phyloP scores from a whole-genome alignment of 345 rosid genomes.

The Citrus inodora region DNA sequence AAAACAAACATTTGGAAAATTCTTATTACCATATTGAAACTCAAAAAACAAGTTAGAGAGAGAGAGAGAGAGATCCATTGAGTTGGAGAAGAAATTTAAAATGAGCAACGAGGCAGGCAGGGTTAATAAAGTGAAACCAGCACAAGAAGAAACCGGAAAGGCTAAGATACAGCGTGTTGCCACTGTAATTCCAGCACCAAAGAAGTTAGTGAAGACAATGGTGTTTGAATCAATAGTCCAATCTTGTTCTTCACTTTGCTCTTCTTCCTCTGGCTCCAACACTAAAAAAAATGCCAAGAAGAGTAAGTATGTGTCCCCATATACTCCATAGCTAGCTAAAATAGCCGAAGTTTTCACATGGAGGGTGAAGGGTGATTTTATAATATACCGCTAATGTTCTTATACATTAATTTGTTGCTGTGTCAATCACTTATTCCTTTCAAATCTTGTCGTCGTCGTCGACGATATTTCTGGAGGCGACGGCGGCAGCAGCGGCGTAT shows the following conservation, averaged over 20 bases:
- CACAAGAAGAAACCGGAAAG: not conserved
- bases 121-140: not conserved
- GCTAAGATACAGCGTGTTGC: constrained; percentile 2
- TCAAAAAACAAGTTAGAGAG: not conserved
- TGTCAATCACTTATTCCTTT: too few species aligned
- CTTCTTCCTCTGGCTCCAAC: not conserved
- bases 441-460: not conserved
- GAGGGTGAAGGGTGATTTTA: too few species aligned
- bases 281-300: not conserved
- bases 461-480: not conserved
- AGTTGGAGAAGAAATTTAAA: not conserved
- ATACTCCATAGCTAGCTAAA: not conserved
- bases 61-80: not conserved
- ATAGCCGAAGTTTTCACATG: not conserved
- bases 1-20: not conserved
- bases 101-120: not conserved
- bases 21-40: not conserved
- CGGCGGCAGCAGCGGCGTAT: not conserved
- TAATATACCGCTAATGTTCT: too few species aligned
- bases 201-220: constrained; percentile 18
- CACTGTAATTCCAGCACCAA: constrained; percentile 16
- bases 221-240: not conserved
- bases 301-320: not conserved
- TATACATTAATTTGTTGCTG: too few species aligned
- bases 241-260: not conserved